Evolutionary conservation across 78 protist genomes (phyloP).

Genomic region (Dictyostelium discoideum): DNA sequence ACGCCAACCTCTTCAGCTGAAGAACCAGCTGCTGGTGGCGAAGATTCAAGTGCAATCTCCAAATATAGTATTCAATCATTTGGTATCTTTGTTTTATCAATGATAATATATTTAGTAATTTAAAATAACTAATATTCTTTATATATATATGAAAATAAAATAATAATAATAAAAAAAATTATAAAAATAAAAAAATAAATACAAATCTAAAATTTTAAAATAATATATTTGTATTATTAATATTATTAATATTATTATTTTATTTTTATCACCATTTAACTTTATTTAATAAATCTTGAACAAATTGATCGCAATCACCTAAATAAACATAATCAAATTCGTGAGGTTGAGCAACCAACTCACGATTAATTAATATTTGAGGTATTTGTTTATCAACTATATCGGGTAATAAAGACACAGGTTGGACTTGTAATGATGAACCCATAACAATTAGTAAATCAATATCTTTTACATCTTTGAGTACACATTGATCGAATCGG

Average conservation of each 20-base stretch:
- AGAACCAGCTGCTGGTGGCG: not conserved
- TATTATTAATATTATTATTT: not conserved
- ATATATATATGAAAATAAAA: not conserved
- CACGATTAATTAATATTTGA: slow-evolving; percentile 64
- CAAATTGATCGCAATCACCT: slow-evolving; percentile 80
- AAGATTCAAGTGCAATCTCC: not conserved
- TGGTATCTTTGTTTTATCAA: not conserved
- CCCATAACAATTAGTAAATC: slow-evolving; percentile 91
- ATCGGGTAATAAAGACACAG: slow-evolving; percentile 76
- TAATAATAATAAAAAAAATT: not conserved
- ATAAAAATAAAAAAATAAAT: no score
- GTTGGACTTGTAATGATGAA: slow-evolving; percentile 76
- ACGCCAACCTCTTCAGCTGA: not conserved
- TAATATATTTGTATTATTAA: no score
- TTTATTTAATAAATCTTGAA: slow-evolving; percentile 33
- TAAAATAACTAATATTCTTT: not conserved
- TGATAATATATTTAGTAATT: not conserved
- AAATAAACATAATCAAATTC: slow-evolving; percentile 74
- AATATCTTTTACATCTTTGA: slow-evolving; percentile 45
- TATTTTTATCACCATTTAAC: slow-evolving; percentile 17
- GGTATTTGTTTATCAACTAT: slow-evolving; percentile 44
- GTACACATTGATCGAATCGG: slow-evolving; percentile 65
- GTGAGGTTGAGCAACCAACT: slow-evolving; percentile 80
- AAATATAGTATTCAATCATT: not conserved
- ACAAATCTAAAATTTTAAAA: no score